Base-by-base conservation (phyloP, 306 rosid genomes). In the Fragaria ananassa region DNA sequence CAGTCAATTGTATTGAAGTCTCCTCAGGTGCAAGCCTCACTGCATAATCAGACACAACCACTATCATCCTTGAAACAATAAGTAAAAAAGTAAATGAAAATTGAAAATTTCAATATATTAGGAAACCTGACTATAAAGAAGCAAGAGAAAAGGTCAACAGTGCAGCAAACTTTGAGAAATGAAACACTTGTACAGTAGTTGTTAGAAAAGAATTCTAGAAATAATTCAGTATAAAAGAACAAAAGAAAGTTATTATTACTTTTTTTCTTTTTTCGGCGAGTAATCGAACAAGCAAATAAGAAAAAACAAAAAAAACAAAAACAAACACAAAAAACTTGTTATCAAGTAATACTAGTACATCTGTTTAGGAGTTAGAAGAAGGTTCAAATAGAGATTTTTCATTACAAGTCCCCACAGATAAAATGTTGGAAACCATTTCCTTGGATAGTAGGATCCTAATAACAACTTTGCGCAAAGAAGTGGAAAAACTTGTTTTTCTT, bases 1-100 rank as follows among this genome's bases (percentile, higher is more conserved):
- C 98, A 71, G 96, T 91, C 88, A 94, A 78, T 41, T 86, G 81
- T 0, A 44, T 51, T 58, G 98, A 94, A 31, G 66, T 83, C 80
- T 92, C 97, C 84, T 92, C 97, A 10, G 97, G 95, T 61, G 93
- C 98, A 77, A 92, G 95, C 87, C 98, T 94, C 89, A 94, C 98
- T 90, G 91, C 82, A 81, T 50, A 71, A 74, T 72, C 82, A 82
- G 70, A 74, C 34, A 58, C 47, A 76, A 60, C 58, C 50, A 71
- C 29, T 75, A 45, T 61, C 19, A 58, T 64, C 51, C 46, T 74
- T 6, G 39, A 61, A 46, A 67, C 31, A 39, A 49, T 39, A 25
- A 15, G 68, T 27, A 39, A 60, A 54, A 10, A 51, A 45, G 25
- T 56, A 56, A 7, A n/a, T 72, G 49, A 49, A 53, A 42, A 44